Evolutionary conservation across 2,329 filamentous ascomycete species (phyloP), one percentile per base, ranked within the genome.

Genomic region (Aspergillus novoparasiticus): DNA sequence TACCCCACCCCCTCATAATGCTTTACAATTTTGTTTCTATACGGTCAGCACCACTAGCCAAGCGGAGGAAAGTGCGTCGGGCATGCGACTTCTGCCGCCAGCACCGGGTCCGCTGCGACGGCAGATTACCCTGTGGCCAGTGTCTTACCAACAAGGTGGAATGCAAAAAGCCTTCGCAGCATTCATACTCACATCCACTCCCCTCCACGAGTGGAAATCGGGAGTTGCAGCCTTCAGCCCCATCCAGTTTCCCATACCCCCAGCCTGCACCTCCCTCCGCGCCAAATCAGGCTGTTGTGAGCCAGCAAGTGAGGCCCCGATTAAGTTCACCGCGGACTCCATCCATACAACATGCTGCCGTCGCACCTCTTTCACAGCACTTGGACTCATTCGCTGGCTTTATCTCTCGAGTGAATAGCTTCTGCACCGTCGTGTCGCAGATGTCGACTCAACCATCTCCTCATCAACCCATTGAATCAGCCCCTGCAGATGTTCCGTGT

Each of bases 41-140:
- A 48, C n/a, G 45, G 32, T 36, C 46, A 2, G 14, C 34, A 16
- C 34, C 57, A 16, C 32, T 59, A 3, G 2, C 16, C 12, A 67
- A 63, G 34, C 67, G 68, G 21, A 64, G 62, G 12, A 68, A 64
- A 50, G 63, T 70, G 10, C 30, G 54, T 12, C 62, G 63, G 19
- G 70, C 70, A 12, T 72, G 70, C 43, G 62, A 67, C 48, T 67
- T 66, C 59, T 72, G 70, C 61, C 66, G 70, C 4, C 57, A 64
- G 50, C 68, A 68, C 19, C 70, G 70, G 6, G 64, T 69, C 12
- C 69, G 68, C 10, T 72, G 70, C 26, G 68, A 71, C 21, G 62
- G 59, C 12, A 34, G 34, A 23, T 64, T 60, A 6, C 70, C 70
- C 3, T 72, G 69, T 34, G 54, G 66, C 5, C 69, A 61, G 51